Percentiles rank a stretch among this genome's conserved stretches.
Evolutionary conservation across 768 basidiomycete species (phyloP).

Genomic region (Mrakia frigida): DNA sequence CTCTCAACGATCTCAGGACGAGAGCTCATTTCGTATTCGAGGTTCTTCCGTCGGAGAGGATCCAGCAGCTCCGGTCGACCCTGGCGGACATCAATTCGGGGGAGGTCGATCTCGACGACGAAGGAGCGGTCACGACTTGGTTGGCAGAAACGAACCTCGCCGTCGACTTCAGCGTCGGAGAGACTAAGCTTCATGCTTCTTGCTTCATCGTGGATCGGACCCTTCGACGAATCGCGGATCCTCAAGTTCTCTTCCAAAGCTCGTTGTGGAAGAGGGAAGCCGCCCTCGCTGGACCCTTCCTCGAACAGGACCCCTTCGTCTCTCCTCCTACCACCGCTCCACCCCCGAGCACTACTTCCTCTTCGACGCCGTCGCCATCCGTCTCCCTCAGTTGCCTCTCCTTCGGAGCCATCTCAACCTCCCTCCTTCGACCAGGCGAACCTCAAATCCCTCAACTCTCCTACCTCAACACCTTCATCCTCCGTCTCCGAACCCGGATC

Average conservation of each 20-base stretch:
- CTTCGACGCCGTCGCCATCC: too few species aligned
- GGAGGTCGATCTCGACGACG: not conserved
- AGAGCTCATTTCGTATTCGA: not conserved
- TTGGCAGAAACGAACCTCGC: not conserved
- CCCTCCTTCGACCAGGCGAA: conserved; percentile 1
- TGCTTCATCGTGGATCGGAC: not conserved
- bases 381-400: not conserved
- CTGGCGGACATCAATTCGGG: not conserved
- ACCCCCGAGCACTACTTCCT: too few species aligned
- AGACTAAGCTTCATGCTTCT: not conserved
- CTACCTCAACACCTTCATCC: conserved; percentile 5
- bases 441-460: not conserved
- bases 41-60: not conserved
- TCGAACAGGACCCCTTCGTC: not conserved
- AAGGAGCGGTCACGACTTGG: not conserved
- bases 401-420: not conserved
- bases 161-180: conserved; percentile 8
- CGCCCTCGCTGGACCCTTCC: not conserved
- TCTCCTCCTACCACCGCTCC: not conserved
- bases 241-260: not conserved
- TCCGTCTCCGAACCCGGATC: not conserved
- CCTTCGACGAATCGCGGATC: not conserved
- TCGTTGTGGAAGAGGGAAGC: not conserved
- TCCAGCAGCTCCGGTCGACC: not conserved
- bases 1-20: not conserved